phyloP scores from a whole-genome alignment of 1,284 basidiomycete genomes.

The Sanghuangporus sanghuang region DNA sequence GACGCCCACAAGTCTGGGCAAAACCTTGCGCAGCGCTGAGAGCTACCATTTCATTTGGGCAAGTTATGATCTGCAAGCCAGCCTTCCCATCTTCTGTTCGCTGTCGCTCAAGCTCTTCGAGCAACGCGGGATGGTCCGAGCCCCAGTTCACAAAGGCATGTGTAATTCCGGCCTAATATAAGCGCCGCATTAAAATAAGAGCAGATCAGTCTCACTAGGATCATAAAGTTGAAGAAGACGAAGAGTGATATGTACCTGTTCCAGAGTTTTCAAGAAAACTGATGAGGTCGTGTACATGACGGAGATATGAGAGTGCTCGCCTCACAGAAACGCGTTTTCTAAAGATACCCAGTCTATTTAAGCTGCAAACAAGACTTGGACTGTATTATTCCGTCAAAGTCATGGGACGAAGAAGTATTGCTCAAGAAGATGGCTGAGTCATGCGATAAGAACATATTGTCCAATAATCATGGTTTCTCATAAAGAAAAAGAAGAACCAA shows the following conservation, averaged over 20 bases:
- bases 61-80: constrained; percentile 49
- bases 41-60: constrained; percentile 74
- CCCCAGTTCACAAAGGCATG: constrained; percentile 75
- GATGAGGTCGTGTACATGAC: constrained; percentile 52
- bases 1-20: constrained; percentile 57
- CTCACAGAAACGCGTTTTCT: not conserved
- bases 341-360: not conserved
- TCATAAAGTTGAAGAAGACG: not conserved
- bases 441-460: no score
- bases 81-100: constrained; percentile 37
- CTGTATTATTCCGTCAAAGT: no score
- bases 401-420: no score
- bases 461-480: no score
- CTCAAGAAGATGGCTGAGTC: no score
- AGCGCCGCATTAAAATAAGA: not conserved
- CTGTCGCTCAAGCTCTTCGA: constrained; percentile 62
- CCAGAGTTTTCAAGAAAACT: constrained; percentile 52
- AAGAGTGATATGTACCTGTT: constrained; percentile 29
- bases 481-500: no score
- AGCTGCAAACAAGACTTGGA: no score
- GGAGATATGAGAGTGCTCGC: not conserved
- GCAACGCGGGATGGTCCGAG: constrained; percentile 63
- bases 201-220: not conserved
- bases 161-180: constrained; percentile 42
- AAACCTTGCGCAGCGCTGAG: constrained; percentile 68